Conservation (phyloP, 2,329 filamentous ascomycete genomes). For the Penicillium glabrum region DNA sequence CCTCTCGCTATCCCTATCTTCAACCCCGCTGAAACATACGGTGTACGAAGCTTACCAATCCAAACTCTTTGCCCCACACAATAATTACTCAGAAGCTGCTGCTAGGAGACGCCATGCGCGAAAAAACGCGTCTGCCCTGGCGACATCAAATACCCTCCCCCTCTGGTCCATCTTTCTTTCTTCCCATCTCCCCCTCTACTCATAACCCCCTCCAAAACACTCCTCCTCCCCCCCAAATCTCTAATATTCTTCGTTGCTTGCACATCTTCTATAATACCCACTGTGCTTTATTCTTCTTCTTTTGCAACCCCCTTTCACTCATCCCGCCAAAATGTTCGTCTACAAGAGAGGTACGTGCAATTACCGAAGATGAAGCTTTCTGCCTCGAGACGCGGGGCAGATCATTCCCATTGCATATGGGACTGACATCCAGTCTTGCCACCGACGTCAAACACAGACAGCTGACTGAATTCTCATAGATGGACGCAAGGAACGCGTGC, state of each 20-base stretch:
- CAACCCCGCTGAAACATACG: background rate
- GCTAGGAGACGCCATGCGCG: conserved; percentile 21
- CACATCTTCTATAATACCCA: conserved; percentile 25
- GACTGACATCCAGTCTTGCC: conserved; percentile 13
- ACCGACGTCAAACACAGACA: conserved; percentile 11
- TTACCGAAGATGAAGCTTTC: background rate
- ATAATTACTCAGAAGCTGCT: conserved; percentile 5
- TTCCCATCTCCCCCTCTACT: conserved; percentile 11
- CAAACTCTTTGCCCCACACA: background rate
- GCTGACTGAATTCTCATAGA: conserved; percentile 56
- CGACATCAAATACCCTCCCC: conserved; percentile 34
- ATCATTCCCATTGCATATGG: background rate
- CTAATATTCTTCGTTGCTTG: conserved; percentile 12
- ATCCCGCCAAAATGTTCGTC: conserved; percentile 56
- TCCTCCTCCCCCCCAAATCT: conserved; percentile 16
- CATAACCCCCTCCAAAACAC: conserved; percentile 23
- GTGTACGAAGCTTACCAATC: conserved; percentile 4
- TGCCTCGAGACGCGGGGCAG: background rate
- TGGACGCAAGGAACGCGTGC: conserved; percentile 98
- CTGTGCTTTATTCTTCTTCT: conserved; percentile 15
- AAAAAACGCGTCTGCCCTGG: conserved; percentile 33
- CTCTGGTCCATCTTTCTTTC: conserved; percentile 10
- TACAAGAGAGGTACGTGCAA: conserved; percentile 59
- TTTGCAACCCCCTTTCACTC: conserved; percentile 8
- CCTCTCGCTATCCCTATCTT: background rate